Conservation (phyloP, 257 asterid genomes). For the Fraxinus anomala region DNA sequence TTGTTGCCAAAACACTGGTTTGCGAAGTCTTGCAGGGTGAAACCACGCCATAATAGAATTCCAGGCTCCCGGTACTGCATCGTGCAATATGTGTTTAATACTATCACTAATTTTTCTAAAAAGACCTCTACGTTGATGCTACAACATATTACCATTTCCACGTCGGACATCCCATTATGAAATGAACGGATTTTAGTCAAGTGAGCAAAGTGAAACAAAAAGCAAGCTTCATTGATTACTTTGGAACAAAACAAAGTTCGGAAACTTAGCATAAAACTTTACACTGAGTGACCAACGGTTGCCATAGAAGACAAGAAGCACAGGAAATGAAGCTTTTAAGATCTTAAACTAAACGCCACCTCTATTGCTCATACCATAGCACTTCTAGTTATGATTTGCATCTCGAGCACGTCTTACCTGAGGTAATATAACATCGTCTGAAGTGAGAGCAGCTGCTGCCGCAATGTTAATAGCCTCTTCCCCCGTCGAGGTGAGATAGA, state of each 20-base stretch:
- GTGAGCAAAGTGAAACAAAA: too few species aligned
- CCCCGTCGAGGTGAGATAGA: slow-evolving; percentile 74
- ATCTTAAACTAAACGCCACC: too few species aligned
- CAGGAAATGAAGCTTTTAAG: too few species aligned
- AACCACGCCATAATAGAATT: slow-evolving; percentile 87
- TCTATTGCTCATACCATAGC: too few species aligned
- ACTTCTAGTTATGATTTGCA: not conserved
- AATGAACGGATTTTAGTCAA: too few species aligned
- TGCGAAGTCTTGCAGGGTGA: slow-evolving; percentile 72
- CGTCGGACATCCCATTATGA: not conserved
- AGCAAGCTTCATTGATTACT: not conserved
- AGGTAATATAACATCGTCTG: slow-evolving; percentile 58
- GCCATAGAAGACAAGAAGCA: too few species aligned
- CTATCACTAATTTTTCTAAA: not conserved
- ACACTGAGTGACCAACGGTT: not conserved
- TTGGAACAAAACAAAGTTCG: not conserved
- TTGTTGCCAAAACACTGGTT: slow-evolving; percentile 78
- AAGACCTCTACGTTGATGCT: not conserved
- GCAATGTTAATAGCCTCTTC: slow-evolving; percentile 90
- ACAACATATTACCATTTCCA: not conserved
- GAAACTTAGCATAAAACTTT: not conserved
- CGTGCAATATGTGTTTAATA: not conserved
- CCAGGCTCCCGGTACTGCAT: slow-evolving; percentile 89
- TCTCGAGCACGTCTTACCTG: slow-evolving; percentile 38
- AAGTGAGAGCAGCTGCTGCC: slow-evolving; percentile 83